These are phyloP conservation scores for Rubia tinctorum DNA, from an alignment of 305 asterid species.

Conservation along the genomic window DNA sequence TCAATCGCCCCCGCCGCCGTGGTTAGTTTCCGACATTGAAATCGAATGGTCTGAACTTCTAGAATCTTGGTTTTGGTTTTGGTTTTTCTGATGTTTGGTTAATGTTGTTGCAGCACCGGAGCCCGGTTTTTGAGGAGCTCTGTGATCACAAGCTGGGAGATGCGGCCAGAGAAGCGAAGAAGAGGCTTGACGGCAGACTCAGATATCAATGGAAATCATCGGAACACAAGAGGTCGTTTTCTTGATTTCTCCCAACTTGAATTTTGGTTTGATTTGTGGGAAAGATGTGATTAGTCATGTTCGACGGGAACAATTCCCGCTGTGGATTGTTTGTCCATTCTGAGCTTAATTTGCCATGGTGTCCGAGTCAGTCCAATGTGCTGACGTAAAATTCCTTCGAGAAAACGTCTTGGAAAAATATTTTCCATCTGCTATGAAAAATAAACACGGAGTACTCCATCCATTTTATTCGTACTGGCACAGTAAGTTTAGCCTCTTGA, in stretches of 20 bases:
- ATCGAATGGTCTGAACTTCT: not conserved
- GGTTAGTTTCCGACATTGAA: not conserved
- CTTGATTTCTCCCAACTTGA: not conserved
- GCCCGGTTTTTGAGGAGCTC: conserved; percentile 25
- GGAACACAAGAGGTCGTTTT: conserved; percentile 37
- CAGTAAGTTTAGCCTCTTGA: too few species aligned
- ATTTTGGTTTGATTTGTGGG: not conserved
- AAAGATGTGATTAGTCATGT: too few species aligned
- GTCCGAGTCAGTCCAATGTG: too few species aligned
- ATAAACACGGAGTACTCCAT: too few species aligned
- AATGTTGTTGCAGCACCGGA: conserved; percentile 27
- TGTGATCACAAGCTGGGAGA: conserved; percentile 49
- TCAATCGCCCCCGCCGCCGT: conserved; percentile 41
- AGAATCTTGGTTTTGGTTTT: not conserved
- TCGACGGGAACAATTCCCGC: too few species aligned
- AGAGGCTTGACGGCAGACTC: conserved; percentile 57
- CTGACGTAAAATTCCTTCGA: too few species aligned
- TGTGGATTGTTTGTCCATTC: too few species aligned
- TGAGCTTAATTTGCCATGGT: too few species aligned
- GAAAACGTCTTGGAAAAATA: too few species aligned
- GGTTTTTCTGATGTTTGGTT: conserved; percentile 2
- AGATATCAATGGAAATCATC: conserved; percentile 40
- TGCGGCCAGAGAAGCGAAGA: conserved; percentile 70
- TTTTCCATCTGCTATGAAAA: too few species aligned
- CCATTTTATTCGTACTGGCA: too few species aligned